Evolutionary conservation across 441 rosid species (phyloP).

Genomic region (Erodium texanum): DNA sequence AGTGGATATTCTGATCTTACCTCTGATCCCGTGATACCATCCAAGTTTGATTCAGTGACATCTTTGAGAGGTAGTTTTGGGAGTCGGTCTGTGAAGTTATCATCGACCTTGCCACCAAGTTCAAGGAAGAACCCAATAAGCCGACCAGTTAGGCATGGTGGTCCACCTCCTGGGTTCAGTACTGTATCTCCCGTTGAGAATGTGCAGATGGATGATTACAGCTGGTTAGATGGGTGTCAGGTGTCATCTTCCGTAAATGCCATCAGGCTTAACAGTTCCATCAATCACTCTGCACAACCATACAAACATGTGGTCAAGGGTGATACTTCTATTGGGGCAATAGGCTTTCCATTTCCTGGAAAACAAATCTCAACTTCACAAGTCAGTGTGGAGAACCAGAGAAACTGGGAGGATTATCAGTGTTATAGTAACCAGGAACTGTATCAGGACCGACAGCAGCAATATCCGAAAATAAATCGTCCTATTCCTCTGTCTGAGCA

Average conservation of each 20-base stretch:
- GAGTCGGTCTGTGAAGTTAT: conserved; percentile 7
- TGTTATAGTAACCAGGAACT: neutral
- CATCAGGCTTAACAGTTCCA: conserved; percentile 4
- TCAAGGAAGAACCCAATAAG: conserved; percentile 17
- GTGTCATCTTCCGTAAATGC: conserved; percentile 8
- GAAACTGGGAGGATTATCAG: conserved; percentile 15
- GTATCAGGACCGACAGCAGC: conserved; percentile 12
- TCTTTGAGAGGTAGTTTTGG: conserved; percentile 11
- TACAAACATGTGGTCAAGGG: conserved; percentile 5
- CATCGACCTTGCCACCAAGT: conserved; percentile 10
- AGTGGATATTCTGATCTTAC: conserved; percentile 1
- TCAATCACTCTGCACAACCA: conserved; percentile 6
- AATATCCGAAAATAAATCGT: conserved; percentile 3
- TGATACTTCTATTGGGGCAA: neutral
- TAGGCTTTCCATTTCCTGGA: conserved; percentile 16
- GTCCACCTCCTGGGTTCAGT: conserved; percentile 20
- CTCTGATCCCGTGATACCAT: conserved; percentile 12
- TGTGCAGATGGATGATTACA: conserved; percentile 18
- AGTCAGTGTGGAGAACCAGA: conserved; percentile 9
- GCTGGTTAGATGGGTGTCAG: conserved; percentile 22
- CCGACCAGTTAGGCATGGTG: conserved; percentile 19
- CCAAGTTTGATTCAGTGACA: conserved; percentile 7
- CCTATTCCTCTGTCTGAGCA: conserved; percentile 14
- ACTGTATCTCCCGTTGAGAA: conserved; percentile 14
- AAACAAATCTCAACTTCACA: conserved; percentile 13